Evolutionary conservation across 805 yeast genomes (phyloP), one percentile per base, ranked within the genome.

Genomic region (Starmera amethionina): DNA sequence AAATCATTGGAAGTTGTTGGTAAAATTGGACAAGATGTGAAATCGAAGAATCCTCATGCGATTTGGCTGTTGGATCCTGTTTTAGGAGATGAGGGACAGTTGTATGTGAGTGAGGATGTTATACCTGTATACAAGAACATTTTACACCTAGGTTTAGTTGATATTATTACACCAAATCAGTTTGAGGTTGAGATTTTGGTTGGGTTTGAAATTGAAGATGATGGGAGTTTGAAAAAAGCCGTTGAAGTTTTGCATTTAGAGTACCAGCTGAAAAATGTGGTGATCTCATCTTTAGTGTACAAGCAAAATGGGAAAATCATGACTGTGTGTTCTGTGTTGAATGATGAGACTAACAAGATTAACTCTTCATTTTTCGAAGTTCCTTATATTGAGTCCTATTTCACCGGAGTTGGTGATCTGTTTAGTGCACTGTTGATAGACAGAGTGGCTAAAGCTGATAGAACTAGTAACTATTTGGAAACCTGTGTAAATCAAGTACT

Each of bases 381-480:
- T 12, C 82, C 84, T 2, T 65, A 69, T 30, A 73, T 86, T 34
- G 76, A 80, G 40, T 79, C 90, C 5, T 87, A 90, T 57, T 90
- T 89, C 62, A 86, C 96, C 0, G 97, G 97, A 2, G 95, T 93
- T 0, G 97, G 97, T 7, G 97, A 89, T 53, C 60, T 89, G 34
- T 89, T 90, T 51, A 80, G 95, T 0, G 90, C 95, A 0, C 58
- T 89, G 32, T 58, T 88, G 29, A 50, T 85, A 6, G 94, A 82
- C 57, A 72, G 84, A 48, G 63, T 79, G 27, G 64, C 59, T 48
- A 56, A 56, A 33, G 35, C 48, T n/a, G 18, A 13, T 3, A n/a
- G 37, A 7, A 34, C 30, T 27, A 9, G 29, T 11, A 25, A 25
- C 25, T 46, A 44, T 30, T 49, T 65, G 27, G 45, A 53, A 2